phyloP scores from a whole-genome alignment of 2,329 filamentous ascomycete species.

The Phialophora tarda region DNA sequence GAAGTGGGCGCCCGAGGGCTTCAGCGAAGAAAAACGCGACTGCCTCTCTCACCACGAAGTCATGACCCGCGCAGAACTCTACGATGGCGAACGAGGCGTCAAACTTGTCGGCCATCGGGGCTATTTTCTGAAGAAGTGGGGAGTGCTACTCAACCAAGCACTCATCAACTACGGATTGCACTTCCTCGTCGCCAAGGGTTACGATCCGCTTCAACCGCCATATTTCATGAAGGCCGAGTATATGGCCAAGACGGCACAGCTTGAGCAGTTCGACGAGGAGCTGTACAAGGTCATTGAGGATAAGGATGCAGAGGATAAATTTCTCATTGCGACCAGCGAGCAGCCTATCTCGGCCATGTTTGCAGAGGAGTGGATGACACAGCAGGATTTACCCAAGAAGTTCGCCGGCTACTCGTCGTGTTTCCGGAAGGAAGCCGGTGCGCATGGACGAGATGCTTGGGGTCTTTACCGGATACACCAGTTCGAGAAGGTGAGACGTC shows the following conservation, averaged over 20 bases:
- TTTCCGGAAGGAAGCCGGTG: slow-evolving; percentile 93
- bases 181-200: slow-evolving; percentile 81
- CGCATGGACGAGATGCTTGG: slow-evolving; percentile 92
- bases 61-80: slow-evolving; percentile 82
- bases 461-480: slow-evolving; percentile 98
- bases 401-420: slow-evolving; percentile 92
- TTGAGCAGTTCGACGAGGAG: slow-evolving; percentile 97
- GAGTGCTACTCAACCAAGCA: slow-evolving; percentile 88
- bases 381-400: slow-evolving; percentile 86
- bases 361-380: slow-evolving; percentile 88
- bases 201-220: slow-evolving; percentile 81
- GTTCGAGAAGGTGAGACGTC: slow-evolving; percentile 76
- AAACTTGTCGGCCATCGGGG: slow-evolving; percentile 95
- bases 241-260: slow-evolving; percentile 98
- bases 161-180: slow-evolving; percentile 94
- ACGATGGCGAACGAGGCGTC: slow-evolving; percentile 88
- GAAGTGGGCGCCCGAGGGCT: slow-evolving; percentile 80
- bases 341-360: slow-evolving; percentile 94
- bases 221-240: slow-evolving; percentile 94
- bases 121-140: slow-evolving; percentile 89
- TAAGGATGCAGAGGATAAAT: slow-evolving; percentile 87
- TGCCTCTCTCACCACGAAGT: slow-evolving; percentile 94
- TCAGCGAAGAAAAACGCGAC: slow-evolving; percentile 74
- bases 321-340: slow-evolving; percentile 82
- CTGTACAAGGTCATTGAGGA: slow-evolving; percentile 91